phyloP scores from a whole-genome alignment of 2,329 filamentous ascomycete species.

The Penicillium sp. region DNA sequence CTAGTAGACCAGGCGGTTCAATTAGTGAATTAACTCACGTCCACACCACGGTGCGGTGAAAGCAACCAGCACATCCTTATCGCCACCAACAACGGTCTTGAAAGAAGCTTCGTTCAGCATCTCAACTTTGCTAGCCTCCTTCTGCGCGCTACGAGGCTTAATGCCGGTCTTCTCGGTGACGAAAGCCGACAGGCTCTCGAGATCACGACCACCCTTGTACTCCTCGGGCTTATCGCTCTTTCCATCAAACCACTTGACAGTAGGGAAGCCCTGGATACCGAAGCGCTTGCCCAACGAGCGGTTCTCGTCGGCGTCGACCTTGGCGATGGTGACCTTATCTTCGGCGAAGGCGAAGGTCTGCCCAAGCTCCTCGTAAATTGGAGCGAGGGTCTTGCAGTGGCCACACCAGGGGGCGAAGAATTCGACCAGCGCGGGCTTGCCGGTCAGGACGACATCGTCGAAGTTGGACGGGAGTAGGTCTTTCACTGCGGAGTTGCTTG shows the following conservation, averaged over 20 bases:
- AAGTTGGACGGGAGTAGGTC: conserved; percentile 91
- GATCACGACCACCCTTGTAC: conserved; percentile 80
- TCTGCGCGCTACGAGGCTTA: conserved; percentile 64
- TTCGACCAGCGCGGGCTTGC: conserved; percentile 93
- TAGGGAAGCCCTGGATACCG: conserved; percentile 91
- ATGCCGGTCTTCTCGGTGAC: conserved; percentile 83
- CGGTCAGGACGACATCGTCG: conserved; percentile 79
- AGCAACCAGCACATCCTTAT: conserved; percentile 88
- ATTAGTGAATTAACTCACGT: conserved; percentile 61
- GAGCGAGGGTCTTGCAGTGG: conserved; percentile 97
- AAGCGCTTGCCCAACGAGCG: conserved; percentile 80
- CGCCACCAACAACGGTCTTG: conserved; percentile 70
- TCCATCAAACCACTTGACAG: conserved; percentile 95
- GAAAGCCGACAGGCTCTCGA: conserved; percentile 79
- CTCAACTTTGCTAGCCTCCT: conserved; percentile 69
- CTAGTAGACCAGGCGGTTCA: background rate
- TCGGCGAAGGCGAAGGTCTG: conserved; percentile 68
- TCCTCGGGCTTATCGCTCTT: conserved; percentile 82
- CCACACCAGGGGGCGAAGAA: conserved; percentile 99
- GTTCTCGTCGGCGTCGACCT: conserved; percentile 92
- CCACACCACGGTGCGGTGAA: conserved; percentile 99
- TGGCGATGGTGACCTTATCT: conserved; percentile 80
- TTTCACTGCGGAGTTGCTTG: conserved; percentile 76
- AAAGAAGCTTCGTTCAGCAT: conserved; percentile 80
- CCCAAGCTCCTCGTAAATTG: conserved; percentile 89